Evolutionary conservation across 179 eudicot genomes (phyloP), one percentile per base, ranked within the genome.

Genomic region (Beta lomatogona): DNA sequence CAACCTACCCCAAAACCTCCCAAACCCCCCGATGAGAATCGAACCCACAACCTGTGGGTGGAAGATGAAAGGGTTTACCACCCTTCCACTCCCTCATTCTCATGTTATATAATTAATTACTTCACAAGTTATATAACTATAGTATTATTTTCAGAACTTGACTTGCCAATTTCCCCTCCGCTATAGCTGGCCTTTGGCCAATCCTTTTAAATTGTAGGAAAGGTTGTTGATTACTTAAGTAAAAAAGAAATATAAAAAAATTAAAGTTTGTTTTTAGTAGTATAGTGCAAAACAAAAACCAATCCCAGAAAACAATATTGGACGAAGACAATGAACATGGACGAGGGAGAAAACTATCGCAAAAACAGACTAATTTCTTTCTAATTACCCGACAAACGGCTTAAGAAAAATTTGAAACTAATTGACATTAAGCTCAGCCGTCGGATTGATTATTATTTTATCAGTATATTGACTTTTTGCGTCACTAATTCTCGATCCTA

Each of bases 271-370:
- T 21, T 25, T 45, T 71, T n/a, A 1, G 14, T 25, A 25, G 41
- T 36, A 36, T 36, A 36, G 41, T n/a, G 13, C 11, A 14, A 66
- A 63, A 59, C 10, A 65, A 7, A 64, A 58, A 78, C 77, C 59
- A 73, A 73, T 9, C 60, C 85, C 81, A 59, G 41, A 77, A 77
- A 54, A 73, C 54, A 21, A 68, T 60, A 71, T 31, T 59, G 45
- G 82, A 79, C 65, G 79, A 75, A 48, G 86, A 83, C 86, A 83
- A 79, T 79, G 82, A 75, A 83, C 71, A 19, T 79, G 79, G 82
- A 68, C 48, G n/a, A 63, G 76, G 79, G 74, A 28, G 44, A 82
- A 73, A 8, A 72, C 78, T 18, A 22, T 78, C 85, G 74, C 52
- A 55, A 83, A 79, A 73, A 19, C 59, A 67, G 63, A 78, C 9